Percentiles rank a stretch among this genome's conserved stretches.
Conservation (phyloP, 176 grass and related monocot genomes). For the Aegilops speltoides region DNA sequence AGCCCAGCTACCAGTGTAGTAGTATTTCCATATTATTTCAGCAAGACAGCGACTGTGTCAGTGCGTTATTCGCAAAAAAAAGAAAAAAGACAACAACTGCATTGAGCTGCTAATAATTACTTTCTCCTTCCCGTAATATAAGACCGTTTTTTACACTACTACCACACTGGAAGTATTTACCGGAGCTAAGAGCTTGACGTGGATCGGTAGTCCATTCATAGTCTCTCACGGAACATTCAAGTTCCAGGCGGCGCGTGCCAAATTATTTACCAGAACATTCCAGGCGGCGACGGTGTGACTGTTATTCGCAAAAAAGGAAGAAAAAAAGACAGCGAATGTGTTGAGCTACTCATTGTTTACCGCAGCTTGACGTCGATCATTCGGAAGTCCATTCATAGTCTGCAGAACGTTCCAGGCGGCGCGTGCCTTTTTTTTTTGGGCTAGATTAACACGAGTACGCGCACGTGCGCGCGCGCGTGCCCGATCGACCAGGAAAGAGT, state of each 20-base stretch:
- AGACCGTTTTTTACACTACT: too few relatives aligned
- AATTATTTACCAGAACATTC: not conserved
- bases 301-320: too few relatives aligned
- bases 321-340: not conserved
- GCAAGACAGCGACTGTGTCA: too few relatives aligned
- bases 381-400: not conserved
- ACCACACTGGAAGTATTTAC: not conserved
- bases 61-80: too few relatives aligned
- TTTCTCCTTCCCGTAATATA: too few relatives aligned
- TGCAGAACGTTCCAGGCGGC: not conserved
- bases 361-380: not conserved
- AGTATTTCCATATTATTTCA: too few relatives aligned
- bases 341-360: not conserved
- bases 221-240: not conserved
- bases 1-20: too few relatives aligned
- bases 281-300: too few relatives aligned
- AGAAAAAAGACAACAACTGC: not conserved
- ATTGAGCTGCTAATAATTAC: not conserved
- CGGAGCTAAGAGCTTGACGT: not conserved
- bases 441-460: not conserved
- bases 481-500: not conserved
- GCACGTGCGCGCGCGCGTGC: not conserved
- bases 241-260: too few relatives aligned
- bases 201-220: not conserved
- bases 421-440: too few relatives aligned